A percentile compares a stretch with the other conserved stretches of the same genome.
Conservation (phyloP, 2,329 filamentous ascomycete species). For the Gyromitra esculenta region DNA sequence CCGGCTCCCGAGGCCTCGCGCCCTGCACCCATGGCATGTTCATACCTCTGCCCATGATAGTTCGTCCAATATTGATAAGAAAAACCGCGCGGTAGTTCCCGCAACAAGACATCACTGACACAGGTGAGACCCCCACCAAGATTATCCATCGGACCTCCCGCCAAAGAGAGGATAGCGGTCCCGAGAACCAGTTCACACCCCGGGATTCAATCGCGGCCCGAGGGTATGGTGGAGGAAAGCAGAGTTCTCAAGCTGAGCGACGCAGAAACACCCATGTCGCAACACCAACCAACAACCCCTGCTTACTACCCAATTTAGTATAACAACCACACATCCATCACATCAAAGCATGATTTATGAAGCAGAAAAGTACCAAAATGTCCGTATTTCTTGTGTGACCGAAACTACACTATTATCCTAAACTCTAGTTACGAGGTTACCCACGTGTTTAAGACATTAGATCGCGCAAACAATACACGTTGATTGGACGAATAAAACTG, state of each 20-base stretch:
- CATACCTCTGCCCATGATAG: slow-evolving; percentile 5
- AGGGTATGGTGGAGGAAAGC: slow-evolving; percentile 27
- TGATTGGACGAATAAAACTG: background rate
- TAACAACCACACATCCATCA: background rate
- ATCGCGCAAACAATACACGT: background rate
- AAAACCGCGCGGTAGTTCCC: slow-evolving; percentile 27
- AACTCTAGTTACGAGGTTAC: background rate
- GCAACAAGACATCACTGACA: slow-evolving; percentile 36
- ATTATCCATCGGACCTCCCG: slow-evolving; percentile 32
- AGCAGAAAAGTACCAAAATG: background rate
- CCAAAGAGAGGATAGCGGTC: slow-evolving; percentile 42
- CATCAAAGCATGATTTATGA: background rate
- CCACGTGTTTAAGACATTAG: background rate
- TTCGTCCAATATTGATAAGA: slow-evolving; percentile 15
- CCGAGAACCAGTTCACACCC: slow-evolving; percentile 40
- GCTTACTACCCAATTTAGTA: background rate
- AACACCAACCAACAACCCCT: slow-evolving; percentile 10
- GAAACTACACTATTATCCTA: background rate
- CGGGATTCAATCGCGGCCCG: slow-evolving; percentile 45
- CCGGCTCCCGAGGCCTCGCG: slow-evolving; percentile 25
- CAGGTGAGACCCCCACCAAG: slow-evolving; percentile 25
- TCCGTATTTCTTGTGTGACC: background rate
- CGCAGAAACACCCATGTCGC: slow-evolving; percentile 1
- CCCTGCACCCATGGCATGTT: background rate
- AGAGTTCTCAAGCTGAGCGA: background rate